Percentiles rank a stretch among this genome's conserved stretches.
These are phyloP conservation scores for Sugiyamaella boreocaroliniensis DNA, from an alignment of 805 yeast genomes.

Conservation along the genomic window DNA sequence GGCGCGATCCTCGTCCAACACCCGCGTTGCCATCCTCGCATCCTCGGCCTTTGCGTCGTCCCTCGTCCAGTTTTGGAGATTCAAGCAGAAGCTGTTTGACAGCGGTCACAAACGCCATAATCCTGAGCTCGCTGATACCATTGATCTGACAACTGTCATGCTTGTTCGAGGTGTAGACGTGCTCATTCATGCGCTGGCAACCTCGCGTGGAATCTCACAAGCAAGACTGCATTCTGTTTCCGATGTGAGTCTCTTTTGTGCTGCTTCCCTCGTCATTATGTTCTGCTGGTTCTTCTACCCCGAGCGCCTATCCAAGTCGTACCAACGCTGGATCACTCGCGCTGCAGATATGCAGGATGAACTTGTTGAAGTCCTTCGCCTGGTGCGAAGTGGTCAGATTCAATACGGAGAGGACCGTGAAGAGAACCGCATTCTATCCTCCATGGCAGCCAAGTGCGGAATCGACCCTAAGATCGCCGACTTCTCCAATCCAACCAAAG, in stretches of 20 bases:
- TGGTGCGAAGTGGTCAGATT: slow-evolving; percentile 30
- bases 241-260: slow-evolving; percentile 16
- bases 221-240: neutral
- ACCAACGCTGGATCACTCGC: slow-evolving; percentile 42
- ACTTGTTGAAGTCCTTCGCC: slow-evolving; percentile 31
- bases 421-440: slow-evolving; percentile 29
- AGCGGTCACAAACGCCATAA: slow-evolving; percentile 1
- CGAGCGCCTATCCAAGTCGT: slow-evolving; percentile 37
- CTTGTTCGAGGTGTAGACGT: slow-evolving; percentile 17
- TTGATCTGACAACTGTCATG: slow-evolving; percentile 15
- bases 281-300: slow-evolving; percentile 33
- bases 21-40: neutral
- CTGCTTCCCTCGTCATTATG: slow-evolving; percentile 24
- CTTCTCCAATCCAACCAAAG: slow-evolving; percentile 28
- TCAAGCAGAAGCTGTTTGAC: slow-evolving; percentile 5
- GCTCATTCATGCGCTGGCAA: slow-evolving; percentile 6
- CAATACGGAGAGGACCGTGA: slow-evolving; percentile 34
- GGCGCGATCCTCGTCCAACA: neutral
- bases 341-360: slow-evolving; percentile 44
- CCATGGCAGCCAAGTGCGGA: slow-evolving; percentile 32
- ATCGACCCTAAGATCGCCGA: slow-evolving; percentile 33
- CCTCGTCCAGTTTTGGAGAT: neutral
- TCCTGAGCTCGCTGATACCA: slow-evolving; percentile 9
- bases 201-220: neutral
- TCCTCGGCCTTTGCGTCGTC: slow-evolving; percentile 11